Percentiles rank a stretch among this genome's conserved stretches.
Evolutionary conservation across 805 yeast species (phyloP).

Genomic region (Lachancea kluyveri): DNA sequence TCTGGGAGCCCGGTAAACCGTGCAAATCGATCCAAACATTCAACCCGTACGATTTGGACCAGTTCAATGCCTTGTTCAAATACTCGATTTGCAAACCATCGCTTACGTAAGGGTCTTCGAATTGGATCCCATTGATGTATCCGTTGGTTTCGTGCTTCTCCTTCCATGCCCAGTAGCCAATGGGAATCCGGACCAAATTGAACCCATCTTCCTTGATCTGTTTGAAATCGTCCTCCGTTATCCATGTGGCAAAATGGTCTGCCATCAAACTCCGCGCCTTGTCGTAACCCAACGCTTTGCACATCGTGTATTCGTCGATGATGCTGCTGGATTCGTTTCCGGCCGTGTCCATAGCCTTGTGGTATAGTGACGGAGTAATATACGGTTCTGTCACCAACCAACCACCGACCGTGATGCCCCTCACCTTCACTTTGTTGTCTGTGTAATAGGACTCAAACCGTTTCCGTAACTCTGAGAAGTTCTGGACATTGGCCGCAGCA

Average conservation of each 20-base stretch:
- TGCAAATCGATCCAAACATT: slow-evolving; percentile 74
- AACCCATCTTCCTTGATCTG: slow-evolving; percentile 48
- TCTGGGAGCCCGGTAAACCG: slow-evolving; percentile 80
- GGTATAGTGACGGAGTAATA: slow-evolving; percentile 59
- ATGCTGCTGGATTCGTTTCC: slow-evolving; percentile 32
- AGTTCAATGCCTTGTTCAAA: slow-evolving; percentile 55
- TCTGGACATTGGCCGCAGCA: too few species aligned
- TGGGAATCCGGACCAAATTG: slow-evolving; percentile 68
- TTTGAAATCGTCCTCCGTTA: slow-evolving; percentile 51
- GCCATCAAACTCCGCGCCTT: slow-evolving; percentile 39
- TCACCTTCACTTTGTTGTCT: slow-evolving; percentile 2
- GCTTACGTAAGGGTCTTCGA: slow-evolving; percentile 55
- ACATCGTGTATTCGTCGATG: slow-evolving; percentile 55
- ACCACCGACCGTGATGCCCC: slow-evolving; percentile 59
- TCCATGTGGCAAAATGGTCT: slow-evolving; percentile 53
- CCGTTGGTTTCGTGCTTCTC: slow-evolving; percentile 18
- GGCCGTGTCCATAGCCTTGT: slow-evolving; percentile 28
- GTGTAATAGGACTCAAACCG: slow-evolving; percentile 5
- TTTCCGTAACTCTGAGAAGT: slow-evolving; percentile 4
- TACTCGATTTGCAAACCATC: slow-evolving; percentile 54
- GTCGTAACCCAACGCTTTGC: slow-evolving; percentile 42
- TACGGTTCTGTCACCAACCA: slow-evolving; percentile 71
- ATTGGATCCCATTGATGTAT: slow-evolving; percentile 13
- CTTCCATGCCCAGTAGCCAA: slow-evolving; percentile 78
- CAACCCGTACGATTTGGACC: slow-evolving; percentile 57